Conservation (phyloP, 192 early-diverging fungal species). For the Piromyces sp. region DNA sequence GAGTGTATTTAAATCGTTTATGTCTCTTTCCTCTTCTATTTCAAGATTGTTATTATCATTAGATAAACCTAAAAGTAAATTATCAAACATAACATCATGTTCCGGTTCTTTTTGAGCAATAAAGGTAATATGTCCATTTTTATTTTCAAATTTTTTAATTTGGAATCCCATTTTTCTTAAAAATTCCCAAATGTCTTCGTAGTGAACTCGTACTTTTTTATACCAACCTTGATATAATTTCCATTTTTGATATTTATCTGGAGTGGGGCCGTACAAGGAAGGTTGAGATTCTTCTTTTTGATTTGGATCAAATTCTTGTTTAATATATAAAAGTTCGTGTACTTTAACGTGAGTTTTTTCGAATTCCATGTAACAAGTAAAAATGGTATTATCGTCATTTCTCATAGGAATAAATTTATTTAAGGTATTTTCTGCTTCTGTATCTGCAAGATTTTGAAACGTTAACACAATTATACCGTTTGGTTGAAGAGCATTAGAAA, state of each 20-base stretch:
- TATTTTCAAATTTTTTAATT: not conserved
- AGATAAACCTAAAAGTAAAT: not conserved
- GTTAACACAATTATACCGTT: slow-evolving; percentile 9
- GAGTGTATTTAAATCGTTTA: not conserved
- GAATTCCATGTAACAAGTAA: slow-evolving; percentile 16
- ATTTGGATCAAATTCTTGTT: slow-evolving; percentile 10
- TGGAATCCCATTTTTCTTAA: not conserved
- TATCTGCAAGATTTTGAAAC: slow-evolving; percentile 7
- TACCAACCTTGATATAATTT: not conserved
- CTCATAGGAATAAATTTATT: slow-evolving; percentile 18
- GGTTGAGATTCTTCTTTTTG: slow-evolving; percentile 4
- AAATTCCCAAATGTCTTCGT: not conserved
- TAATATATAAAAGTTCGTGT: slow-evolving; percentile 6
- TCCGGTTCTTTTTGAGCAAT: not conserved
- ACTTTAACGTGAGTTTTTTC: slow-evolving; percentile 9
- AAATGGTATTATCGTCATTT: slow-evolving; percentile 12
- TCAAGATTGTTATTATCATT: not conserved
- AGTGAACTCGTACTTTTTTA: not conserved
- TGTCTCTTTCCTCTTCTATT: not conserved
- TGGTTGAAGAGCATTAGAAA: slow-evolving; percentile 2
- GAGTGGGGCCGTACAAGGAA: not conserved
- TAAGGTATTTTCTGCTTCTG: slow-evolving; percentile 1
- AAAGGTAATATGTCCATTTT: not conserved
- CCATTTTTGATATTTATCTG: not conserved
- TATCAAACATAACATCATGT: not conserved